A percentile compares a stretch with the other conserved stretches of the same genome.
Conservation (phyloP, 164 flowering plant species). For the Umbilicus rupestris region DNA sequence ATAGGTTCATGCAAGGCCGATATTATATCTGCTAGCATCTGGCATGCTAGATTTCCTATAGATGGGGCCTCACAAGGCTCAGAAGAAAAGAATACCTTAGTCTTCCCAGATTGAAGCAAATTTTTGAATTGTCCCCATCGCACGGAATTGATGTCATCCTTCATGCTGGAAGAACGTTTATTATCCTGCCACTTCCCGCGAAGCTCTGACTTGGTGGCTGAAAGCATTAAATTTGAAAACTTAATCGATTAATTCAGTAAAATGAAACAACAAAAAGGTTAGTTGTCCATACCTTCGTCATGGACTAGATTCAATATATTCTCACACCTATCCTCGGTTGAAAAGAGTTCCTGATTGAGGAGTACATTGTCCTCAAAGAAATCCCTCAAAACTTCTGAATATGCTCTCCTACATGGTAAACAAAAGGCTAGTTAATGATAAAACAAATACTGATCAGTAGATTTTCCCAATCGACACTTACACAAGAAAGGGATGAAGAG, state of each 20-base stretch:
- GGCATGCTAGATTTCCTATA: neutral
- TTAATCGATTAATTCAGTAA: neutral
- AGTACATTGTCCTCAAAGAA: constrained; percentile 68
- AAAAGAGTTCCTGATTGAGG: constrained; percentile 44
- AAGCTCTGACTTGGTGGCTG: constrained; percentile 80
- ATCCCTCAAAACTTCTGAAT: constrained; percentile 52
- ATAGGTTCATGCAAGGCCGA: no score
- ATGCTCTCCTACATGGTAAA: constrained; percentile 60
- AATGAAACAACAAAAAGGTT: neutral
- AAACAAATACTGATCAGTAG: neutral
- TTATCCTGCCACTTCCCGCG: constrained; percentile 76
- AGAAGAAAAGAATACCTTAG: constrained; percentile 37
- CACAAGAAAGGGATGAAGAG: constrained; percentile 89
- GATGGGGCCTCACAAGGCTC: neutral
- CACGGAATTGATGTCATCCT: constrained; percentile 50
- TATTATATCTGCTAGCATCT: neutral
- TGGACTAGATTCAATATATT: constrained; percentile 83
- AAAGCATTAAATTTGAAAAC: constrained; percentile 11
- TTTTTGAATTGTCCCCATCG: constrained; percentile 82
- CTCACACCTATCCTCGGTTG: constrained; percentile 65
- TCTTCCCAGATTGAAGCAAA: constrained; percentile 57
- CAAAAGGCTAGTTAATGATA: neutral
- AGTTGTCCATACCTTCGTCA: constrained; percentile 55
- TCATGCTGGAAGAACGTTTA: constrained; percentile 39
- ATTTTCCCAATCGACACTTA: constrained; percentile 26